phyloP scores from a whole-genome alignment of 2,329 filamentous ascomycete species.

The Rutstroemia sydowiana region DNA sequence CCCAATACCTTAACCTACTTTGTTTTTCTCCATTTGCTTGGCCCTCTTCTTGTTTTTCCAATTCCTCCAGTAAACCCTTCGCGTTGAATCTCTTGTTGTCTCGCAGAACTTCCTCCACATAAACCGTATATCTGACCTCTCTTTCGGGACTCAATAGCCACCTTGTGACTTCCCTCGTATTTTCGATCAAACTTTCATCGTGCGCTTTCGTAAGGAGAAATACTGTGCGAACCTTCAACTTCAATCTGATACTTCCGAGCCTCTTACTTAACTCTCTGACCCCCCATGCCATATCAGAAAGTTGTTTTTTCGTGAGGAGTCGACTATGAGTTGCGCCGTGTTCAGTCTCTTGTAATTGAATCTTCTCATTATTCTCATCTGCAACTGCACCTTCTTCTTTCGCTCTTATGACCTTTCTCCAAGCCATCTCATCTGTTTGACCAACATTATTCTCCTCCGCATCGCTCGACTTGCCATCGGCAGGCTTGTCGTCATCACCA shows the following conservation, averaged over 20 bases:
- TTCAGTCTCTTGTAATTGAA: conserved; percentile 13
- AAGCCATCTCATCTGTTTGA: conserved; percentile 49
- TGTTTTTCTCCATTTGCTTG: conserved; percentile 28
- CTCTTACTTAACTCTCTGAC: conserved; percentile 85
- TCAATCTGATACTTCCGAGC: conserved; percentile 73
- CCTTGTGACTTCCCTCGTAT: conserved; percentile 67
- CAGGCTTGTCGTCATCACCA: conserved; percentile 3
- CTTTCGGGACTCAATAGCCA: conserved; percentile 75
- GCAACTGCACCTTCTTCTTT: conserved; percentile 1
- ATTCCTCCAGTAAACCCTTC: conserved; percentile 57
- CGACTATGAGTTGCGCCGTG: conserved; percentile 44
- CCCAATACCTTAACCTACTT: conserved; percentile 70
- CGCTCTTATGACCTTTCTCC: conserved; percentile 35
- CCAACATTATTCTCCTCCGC: conserved; percentile 30
- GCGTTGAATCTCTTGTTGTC: conserved; percentile 68
- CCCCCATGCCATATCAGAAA: conserved; percentile 95
- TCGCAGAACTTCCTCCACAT: conserved; percentile 70
- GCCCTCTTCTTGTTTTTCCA: conserved; percentile 39
- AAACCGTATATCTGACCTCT: conserved; percentile 66
- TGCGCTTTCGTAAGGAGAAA: conserved; percentile 91
- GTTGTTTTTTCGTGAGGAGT: conserved; percentile 88
- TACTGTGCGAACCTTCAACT: conserved; percentile 72
- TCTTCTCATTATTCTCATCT: conserved; percentile 12
- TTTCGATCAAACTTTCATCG: conserved; percentile 68
- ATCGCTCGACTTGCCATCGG: background rate